Percentiles rank a stretch among this genome's conserved stretches.
These are phyloP conservation scores for Daldinia concentrica DNA, from an alignment of 495 filamentous ascomycete genomes.

Conservation along the genomic window DNA sequence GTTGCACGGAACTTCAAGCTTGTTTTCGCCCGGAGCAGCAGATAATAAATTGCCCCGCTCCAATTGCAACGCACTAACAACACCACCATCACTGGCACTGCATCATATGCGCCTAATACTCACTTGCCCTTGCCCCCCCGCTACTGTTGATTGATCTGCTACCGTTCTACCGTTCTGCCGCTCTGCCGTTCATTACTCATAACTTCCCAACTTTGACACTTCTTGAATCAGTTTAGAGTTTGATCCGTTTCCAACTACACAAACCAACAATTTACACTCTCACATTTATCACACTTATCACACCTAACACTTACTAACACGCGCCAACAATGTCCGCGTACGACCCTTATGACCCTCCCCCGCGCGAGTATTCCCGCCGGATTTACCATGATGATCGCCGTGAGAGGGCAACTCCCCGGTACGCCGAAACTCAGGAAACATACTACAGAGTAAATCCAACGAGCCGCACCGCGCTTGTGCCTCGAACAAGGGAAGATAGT, in stretches of 20 bases:
- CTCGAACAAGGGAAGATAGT: constrained; percentile 63
- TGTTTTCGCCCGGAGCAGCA: constrained; percentile 24
- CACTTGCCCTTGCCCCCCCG: constrained; percentile 6
- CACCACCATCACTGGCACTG: constrained; percentile 9
- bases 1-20: constrained; percentile 30
- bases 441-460: constrained; percentile 55
- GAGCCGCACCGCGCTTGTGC: constrained; percentile 60
- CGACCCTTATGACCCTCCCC: constrained; percentile 57
- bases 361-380: constrained; percentile 53
- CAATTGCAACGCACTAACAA: constrained; percentile 15
- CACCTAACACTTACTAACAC: neutral
- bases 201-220: constrained; percentile 12
- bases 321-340: constrained; percentile 55
- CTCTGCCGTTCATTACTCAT: constrained; percentile 10
- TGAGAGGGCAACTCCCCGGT: constrained; percentile 57
- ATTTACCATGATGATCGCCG: constrained; percentile 59
- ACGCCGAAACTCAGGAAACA: constrained; percentile 59
- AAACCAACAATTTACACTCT: neutral
- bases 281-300: neutral
- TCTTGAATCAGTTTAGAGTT: constrained; percentile 28
- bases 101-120: constrained; percentile 36
- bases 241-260: constrained; percentile 13
- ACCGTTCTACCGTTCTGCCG: neutral
- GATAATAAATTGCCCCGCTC: constrained; percentile 27
- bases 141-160: neutral